Base-by-base conservation (phyloP, 129 eudicot genomes). In the Tagetes patula region DNA sequence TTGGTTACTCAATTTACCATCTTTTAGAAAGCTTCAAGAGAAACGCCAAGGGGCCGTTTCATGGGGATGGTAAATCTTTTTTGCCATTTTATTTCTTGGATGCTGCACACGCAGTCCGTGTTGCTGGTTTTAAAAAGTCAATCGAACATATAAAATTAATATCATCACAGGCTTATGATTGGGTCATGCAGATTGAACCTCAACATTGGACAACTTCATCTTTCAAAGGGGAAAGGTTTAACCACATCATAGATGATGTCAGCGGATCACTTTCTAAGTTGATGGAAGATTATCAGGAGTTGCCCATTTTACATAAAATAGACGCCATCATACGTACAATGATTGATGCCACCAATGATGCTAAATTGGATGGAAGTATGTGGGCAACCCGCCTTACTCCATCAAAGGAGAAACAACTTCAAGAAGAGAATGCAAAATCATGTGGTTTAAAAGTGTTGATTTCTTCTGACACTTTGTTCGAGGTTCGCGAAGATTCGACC, bases 1-100 rank as follows among this genome's bases (percentile, higher is more conserved):
- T 80, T 46, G 97, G 97, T 69, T 87, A 87, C 67, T 91, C 97
- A 3, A 87, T 91, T 47, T 80, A 74, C 79, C 95, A 91, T 66
- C 86, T 91, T 13, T 2, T 85, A 50, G 87, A 91, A 69, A 84
- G 89, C 72, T 91, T 91, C 63, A 87, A 79, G 76, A 82, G 82
- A 73, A 79, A 73, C 6, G 79, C 68, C 36, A 86, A 68, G 72
- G 91, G 88, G 36, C 96, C 94, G 6, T 90, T 87, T 66, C 71
- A 73, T 27, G 94, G 96, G 56, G 94, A 87, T 32, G 96, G 92
- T 50, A 85, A 84, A 82, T 83, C 80, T 72, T 68, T 77, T 32
- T 80, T 91, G 67, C 91, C 91, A 0, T 75, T 46, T 12, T 58
- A 80, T 75, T 76, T 91, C 75, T 79, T 91, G 67, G 83, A 81